Conservation (phyloP, 2,329 filamentous ascomycete species). For the Aspergillus clavatus region DNA sequence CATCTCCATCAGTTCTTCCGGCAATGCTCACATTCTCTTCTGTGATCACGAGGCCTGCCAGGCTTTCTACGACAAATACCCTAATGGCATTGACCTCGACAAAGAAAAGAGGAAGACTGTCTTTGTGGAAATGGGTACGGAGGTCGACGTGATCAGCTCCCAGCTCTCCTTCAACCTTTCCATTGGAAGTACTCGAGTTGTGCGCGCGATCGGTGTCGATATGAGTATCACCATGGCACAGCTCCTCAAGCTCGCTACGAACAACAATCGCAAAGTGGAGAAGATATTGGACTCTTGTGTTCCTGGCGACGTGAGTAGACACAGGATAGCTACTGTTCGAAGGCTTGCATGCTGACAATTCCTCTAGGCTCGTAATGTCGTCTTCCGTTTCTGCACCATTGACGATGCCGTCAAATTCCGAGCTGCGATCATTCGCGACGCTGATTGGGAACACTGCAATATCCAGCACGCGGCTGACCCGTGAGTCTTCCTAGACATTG, state of each 20-base stretch:
- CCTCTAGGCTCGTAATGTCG: conserved; percentile 38
- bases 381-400: conserved; percentile 47
- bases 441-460: conserved; percentile 46
- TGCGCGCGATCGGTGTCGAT: conserved; percentile 42
- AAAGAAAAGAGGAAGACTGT: conserved; percentile 27
- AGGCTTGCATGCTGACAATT: conserved; percentile 4
- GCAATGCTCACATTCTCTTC: conserved; percentile 34
- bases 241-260: conserved; percentile 36
- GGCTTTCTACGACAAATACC: conserved; percentile 32
- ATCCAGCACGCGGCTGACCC: conserved; percentile 43
- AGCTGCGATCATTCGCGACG: conserved; percentile 32
- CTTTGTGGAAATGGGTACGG: conserved; percentile 36
- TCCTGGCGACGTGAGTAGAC: conserved; percentile 36
- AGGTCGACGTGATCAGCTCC: conserved; percentile 39
- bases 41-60: conserved; percentile 31
- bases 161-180: conserved; percentile 39
- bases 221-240: conserved; percentile 35
- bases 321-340: too few species aligned
- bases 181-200: conserved; percentile 42
- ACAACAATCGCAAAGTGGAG: conserved; percentile 42
- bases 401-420: conserved; percentile 45
- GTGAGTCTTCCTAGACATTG: conserved; percentile 15
- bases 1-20: conserved; percentile 19
- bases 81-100: conserved; percentile 34
- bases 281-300: conserved; percentile 41